Evolutionary conservation across 371 early-diverging fungal species (phyloP), one percentile per base, ranked within the genome.

Genomic region (Lichtheimia ramosa): DNA sequence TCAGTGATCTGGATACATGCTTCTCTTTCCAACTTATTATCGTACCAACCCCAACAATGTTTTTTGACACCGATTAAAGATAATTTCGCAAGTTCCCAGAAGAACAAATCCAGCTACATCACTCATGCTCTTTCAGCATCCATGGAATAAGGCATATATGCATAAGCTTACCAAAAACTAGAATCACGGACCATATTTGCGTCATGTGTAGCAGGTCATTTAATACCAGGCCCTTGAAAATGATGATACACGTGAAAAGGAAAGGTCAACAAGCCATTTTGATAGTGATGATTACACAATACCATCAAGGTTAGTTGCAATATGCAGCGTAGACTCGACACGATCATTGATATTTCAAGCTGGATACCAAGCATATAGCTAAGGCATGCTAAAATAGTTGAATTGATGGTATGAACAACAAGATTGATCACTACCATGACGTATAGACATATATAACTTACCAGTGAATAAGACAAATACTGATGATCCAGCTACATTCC

Each of bases 261-360:
- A 28, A 8, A 34, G 5, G 34, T 34, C 2, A 34, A 34, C 10
- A 34, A 34, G 34, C 10, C 10, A 34, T 8, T 34, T 10, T 34
- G 34, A 34, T 34, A 8, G 7, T 34, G 8, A 34, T 34, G 34
- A 46, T 21, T 16, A 2, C 46, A 21, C 46, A 21, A n/a, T 25
- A 58, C 59, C 59, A 58, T 51, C 18, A 58, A 20, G 25, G 59
- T 58, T 4, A 58, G 51, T 15, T 58, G 59, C 21, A 51, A 40
- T 23, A 51, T 46, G 18, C 59, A 58, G 13, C 59, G 59, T 42
- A 58, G 13, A 51, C 59, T 58, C 8, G 59, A 49, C 21, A 58
- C 14, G 23, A 58, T 51, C 24, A 58, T 20, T 24, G 59, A 24
- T 27, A 40, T 21, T 12, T 48, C 59, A 21, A 58, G 42, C 23